These are phyloP conservation scores for Fragaria iinumae DNA, from an alignment of 306 rosid genomes.

Conservation along the genomic window DNA sequence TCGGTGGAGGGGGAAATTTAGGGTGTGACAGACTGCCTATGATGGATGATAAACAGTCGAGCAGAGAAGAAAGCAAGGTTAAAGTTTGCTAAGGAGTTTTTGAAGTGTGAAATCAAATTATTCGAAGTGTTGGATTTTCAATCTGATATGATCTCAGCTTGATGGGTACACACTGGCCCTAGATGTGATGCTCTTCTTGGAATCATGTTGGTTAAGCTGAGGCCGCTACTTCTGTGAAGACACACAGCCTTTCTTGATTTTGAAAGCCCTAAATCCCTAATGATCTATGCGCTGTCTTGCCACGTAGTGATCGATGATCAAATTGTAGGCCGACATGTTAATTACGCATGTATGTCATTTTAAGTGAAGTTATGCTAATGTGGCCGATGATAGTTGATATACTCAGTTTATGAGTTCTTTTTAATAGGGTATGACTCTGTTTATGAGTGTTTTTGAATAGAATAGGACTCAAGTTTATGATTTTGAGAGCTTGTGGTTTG, in stretches of 20 bases:
- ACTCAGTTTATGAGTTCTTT: no score
- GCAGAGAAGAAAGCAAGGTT: background rate
- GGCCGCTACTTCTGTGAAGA: background rate
- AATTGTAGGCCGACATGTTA: background rate
- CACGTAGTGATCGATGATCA: background rate
- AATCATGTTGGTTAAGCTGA: background rate
- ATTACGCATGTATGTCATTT: no score
- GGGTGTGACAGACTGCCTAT: conserved; percentile 23
- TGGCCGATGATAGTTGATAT: no score
- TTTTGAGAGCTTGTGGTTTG: no score
- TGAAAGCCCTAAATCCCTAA: background rate
- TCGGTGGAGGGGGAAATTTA: conserved; percentile 61
- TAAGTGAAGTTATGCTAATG: no score
- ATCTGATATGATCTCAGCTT: background rate
- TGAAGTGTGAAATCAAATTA: background rate
- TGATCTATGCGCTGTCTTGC: background rate
- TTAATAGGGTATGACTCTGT: no score
- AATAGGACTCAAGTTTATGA: no score
- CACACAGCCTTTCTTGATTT: background rate
- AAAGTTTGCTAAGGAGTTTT: background rate
- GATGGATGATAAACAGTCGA: background rate
- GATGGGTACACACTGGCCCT: background rate
- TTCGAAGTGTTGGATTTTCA: background rate
- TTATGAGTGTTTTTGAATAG: no score
- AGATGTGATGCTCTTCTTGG: background rate